Percentiles rank a stretch among this genome's conserved stretches.
Conservation (phyloP, 257 asterid genomes). For the Handroanthus guayacan region DNA sequence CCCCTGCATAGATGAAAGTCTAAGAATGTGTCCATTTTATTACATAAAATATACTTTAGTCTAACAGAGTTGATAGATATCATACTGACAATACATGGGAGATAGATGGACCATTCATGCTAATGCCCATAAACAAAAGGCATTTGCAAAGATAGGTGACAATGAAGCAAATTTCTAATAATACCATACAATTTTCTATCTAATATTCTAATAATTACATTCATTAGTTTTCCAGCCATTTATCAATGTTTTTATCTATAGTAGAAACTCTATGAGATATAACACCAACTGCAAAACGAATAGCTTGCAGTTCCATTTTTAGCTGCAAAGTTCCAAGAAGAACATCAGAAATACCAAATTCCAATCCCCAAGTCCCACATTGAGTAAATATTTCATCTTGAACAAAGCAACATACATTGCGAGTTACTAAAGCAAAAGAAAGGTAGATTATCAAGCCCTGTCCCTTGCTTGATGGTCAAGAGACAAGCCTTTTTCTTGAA, state of each 20-base stretch:
- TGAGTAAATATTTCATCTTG: not conserved
- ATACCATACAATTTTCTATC: not conserved
- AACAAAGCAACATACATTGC: not conserved
- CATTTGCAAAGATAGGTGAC: conserved; percentile 3
- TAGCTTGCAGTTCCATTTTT: not conserved
- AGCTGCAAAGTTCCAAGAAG: not conserved
- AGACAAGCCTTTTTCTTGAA: not conserved
- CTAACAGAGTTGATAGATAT: not conserved
- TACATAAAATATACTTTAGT: conserved; percentile 10
- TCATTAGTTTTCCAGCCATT: not conserved
- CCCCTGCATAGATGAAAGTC: conserved; percentile 55
- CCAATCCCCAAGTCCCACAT: no score
- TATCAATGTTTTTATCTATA: not conserved
- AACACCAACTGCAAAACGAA: not conserved
- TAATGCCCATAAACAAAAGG: conserved; percentile 2
- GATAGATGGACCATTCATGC: conserved; percentile 14
- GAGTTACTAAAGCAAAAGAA: conserved; percentile 4
- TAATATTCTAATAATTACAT: conserved; percentile 2
- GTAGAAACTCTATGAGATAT: no score
- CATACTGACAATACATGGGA: not conserved
- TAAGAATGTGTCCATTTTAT: conserved; percentile 32
- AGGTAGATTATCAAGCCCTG: conserved; percentile 8
- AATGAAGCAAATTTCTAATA: no score
- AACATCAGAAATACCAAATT: not conserved
- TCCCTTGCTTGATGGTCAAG: conserved; percentile 18